Evolutionary conservation across 2,329 filamentous ascomycete genomes (phyloP).

Genomic region (Ilyonectria robusta): DNA sequence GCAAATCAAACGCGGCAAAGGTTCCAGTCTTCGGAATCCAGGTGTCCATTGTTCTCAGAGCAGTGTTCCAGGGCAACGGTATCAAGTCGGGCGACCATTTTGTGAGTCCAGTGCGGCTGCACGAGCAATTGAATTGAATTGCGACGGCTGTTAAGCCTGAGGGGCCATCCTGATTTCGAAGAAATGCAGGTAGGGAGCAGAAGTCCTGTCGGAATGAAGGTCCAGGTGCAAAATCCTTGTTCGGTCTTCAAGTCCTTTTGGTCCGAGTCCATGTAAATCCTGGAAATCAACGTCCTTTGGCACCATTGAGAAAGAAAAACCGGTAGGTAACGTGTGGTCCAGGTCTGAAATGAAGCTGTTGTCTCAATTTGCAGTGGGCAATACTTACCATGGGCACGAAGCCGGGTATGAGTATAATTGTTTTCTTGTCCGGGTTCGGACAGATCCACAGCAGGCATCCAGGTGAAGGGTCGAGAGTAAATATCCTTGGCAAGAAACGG

Average conservation of each 20-base stretch:
- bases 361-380: conserved; percentile 50
- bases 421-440: conserved; percentile 52
- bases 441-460: conserved; percentile 45
- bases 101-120: conserved; percentile 47
- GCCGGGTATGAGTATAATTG: conserved; percentile 45
- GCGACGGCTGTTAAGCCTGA: conserved; percentile 40
- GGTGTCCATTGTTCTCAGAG: conserved; percentile 28
- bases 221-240: conserved; percentile 22
- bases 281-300: conserved; percentile 36
- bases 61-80: conserved; percentile 21
- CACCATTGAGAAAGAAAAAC: conserved; percentile 38
- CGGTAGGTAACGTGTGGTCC: conserved; percentile 41
- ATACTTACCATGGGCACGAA: conserved; percentile 55
- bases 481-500: conserved; percentile 28
- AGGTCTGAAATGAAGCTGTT: conserved; percentile 30
- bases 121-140: conserved; percentile 54
- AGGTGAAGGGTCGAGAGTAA: conserved; percentile 22
- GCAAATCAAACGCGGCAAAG: conserved; percentile 28
- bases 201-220: conserved; percentile 18
- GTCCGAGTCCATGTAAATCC: conserved; percentile 39
- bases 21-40: conserved; percentile 25
- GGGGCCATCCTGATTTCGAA: conserved; percentile 33
- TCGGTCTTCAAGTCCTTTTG: conserved; percentile 26
- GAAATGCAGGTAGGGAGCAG: conserved; percentile 28
- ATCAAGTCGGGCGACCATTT: conserved; percentile 29